A percentile compares a stretch with the other conserved stretches of the same genome.
Evolutionary conservation across 805 yeast genomes (phyloP).

Genomic region (Lipomyces anomalus): DNA sequence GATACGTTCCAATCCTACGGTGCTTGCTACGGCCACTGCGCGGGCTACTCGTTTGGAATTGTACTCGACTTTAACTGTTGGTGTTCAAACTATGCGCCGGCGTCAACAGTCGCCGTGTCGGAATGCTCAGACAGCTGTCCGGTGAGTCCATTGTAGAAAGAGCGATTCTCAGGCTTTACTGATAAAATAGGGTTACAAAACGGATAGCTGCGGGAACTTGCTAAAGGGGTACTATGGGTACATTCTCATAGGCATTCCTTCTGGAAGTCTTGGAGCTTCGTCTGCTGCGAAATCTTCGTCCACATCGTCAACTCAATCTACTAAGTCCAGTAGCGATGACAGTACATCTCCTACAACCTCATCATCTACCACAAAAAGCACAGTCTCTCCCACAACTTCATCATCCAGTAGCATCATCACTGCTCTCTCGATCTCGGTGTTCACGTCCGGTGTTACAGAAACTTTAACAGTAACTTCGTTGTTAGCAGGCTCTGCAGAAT

Average conservation of each 20-base stretch:
- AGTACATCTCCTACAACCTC: constrained; percentile 8
- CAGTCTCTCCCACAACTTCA: constrained; percentile 23
- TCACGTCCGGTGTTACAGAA: constrained; percentile 19
- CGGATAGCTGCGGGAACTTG: constrained; percentile 41
- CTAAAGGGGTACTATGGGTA: constrained; percentile 49
- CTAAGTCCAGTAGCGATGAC: neutral
- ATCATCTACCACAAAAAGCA: constrained; percentile 25
- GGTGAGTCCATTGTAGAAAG: neutral
- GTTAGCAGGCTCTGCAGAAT: constrained; percentile 9
- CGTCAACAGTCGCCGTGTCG: constrained; percentile 33
- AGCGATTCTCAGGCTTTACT: neutral
- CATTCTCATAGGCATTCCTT: constrained; percentile 38
- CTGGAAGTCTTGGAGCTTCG: constrained; percentile 28
- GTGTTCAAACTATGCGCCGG: constrained; percentile 55
- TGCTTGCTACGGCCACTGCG: constrained; percentile 45
- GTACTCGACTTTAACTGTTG: constrained; percentile 50
- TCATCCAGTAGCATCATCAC: constrained; percentile 10
- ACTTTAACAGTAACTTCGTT: constrained; percentile 22
- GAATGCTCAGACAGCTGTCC: constrained; percentile 31
- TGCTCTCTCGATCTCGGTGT: too few species aligned
- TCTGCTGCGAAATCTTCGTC: neutral
- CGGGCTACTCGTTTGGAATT: constrained; percentile 48
- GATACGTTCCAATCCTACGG: constrained; percentile 44
- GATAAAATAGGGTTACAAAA: constrained; percentile 43
- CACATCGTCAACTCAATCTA: constrained; percentile 1